Conservation (phyloP, 2,329 filamentous ascomycete species). For the Epichloe bromicola region DNA sequence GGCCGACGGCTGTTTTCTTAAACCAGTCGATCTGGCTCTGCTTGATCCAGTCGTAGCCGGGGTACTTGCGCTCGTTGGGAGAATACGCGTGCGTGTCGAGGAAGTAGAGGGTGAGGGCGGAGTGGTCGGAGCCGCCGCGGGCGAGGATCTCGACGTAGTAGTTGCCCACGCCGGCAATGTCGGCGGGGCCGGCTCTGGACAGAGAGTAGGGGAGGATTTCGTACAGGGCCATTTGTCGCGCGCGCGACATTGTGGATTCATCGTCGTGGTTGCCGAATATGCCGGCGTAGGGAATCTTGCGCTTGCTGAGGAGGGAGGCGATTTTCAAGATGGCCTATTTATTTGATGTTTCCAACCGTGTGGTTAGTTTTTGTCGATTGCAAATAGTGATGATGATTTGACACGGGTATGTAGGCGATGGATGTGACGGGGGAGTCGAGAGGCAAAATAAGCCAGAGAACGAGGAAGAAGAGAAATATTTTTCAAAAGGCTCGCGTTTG, state of each 20-base stretch:
- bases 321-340: conserved; percentile 80
- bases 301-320: conserved; percentile 68
- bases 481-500: not conserved
- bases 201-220: conserved; percentile 82
- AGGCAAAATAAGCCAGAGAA: not conserved
- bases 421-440: not conserved
- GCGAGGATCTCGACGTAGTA: conserved; percentile 87
- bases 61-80: conserved; percentile 78
- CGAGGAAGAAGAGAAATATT: not conserved
- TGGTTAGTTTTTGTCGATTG: not conserved
- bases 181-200: conserved; percentile 67
- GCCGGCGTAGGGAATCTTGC: conserved; percentile 80
- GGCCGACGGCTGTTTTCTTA: conserved; percentile 55
- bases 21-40: conserved; percentile 93
- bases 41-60: conserved; percentile 98
- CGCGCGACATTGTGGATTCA: conserved; percentile 66
- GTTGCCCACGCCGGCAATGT: conserved; percentile 85
- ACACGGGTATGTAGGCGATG: too few species aligned
- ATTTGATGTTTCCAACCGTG: too few species aligned
- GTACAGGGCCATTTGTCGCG: conserved; percentile 72
- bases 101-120: conserved; percentile 86
- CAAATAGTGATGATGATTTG: conserved; percentile 11
- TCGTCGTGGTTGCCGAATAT: conserved; percentile 99
- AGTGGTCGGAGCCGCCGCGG: conserved; percentile 66
- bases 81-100: conserved; percentile 89